A percentile compares a stretch with the other conserved stretches of the same genome.
phyloP scores from a whole-genome alignment of 2,329 filamentous ascomycete species.

The Cercospora zeae-maydis region DNA sequence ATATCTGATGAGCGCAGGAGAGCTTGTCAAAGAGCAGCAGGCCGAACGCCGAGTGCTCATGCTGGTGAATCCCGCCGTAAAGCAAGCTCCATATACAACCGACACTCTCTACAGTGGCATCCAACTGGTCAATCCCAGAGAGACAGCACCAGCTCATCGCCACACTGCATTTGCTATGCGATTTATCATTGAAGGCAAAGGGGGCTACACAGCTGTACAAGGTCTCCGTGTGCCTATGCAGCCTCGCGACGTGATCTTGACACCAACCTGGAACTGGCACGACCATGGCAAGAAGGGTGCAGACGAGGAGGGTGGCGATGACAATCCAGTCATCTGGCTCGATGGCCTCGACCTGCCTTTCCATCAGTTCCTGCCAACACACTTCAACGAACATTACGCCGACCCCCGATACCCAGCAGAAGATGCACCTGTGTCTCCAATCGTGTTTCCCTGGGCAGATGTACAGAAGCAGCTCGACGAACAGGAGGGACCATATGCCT shows the following conservation, averaged over 20 bases:
- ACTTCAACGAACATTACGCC: slow-evolving; percentile 54
- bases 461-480: background rate
- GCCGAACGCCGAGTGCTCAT: background rate
- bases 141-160: background rate
- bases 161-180: background rate
- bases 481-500: background rate
- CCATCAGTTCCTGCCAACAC: slow-evolving; percentile 51
- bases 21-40: background rate
- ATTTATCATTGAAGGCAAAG: slow-evolving; percentile 56
- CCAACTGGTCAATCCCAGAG: background rate
- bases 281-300: slow-evolving; percentile 57
- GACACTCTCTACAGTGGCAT: background rate
- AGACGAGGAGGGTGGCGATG: background rate
- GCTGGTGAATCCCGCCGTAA: background rate
- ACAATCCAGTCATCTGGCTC: slow-evolving; percentile 51
- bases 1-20: background rate
- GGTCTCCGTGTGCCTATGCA: slow-evolving; percentile 51
- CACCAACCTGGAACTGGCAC: slow-evolving; percentile 58
- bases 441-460: background rate
- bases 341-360: slow-evolving; percentile 48
- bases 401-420: slow-evolving; percentile 36
- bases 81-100: background rate
- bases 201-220: slow-evolving; percentile 57
- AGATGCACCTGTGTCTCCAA: background rate
- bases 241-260: slow-evolving; percentile 56